These are phyloP conservation scores for Podospora conica DNA, from an alignment of 495 filamentous ascomycete species.

Conservation along the genomic window DNA sequence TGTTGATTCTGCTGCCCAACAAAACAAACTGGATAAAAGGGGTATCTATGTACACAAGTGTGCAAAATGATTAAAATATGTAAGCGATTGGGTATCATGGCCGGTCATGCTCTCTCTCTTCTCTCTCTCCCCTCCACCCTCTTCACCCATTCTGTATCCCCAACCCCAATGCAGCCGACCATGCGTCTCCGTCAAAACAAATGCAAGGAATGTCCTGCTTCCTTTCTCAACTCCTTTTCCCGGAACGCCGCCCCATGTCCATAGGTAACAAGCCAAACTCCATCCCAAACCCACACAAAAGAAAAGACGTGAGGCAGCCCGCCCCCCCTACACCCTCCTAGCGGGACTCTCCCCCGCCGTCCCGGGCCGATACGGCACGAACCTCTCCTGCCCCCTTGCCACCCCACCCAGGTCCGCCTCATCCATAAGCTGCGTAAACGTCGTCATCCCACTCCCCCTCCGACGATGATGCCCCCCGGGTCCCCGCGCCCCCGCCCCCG, in stretches of 20 bases:
- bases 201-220: neutral
- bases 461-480: neutral
- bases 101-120: neutral
- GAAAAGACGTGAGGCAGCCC: too few relatives aligned
- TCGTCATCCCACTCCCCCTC: constrained; percentile 42
- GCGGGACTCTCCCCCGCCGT: neutral
- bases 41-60: neutral
- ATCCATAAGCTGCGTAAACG: constrained; percentile 62
- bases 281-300: too few relatives aligned
- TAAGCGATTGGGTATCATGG: constrained; percentile 12
- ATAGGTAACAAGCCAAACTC: too few relatives aligned
- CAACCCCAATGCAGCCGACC: neutral
- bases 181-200: neutral
- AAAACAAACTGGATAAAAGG: neutral
- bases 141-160: too few relatives aligned
- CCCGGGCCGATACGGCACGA: constrained; percentile 19
- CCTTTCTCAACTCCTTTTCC: neutral
- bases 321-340: neutral
- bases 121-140: neutral
- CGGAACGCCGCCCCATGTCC: too few relatives aligned
- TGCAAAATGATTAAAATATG: neutral
- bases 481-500: constrained; percentile 5
- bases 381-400: constrained; percentile 35
- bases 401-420: constrained; percentile 44
- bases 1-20: neutral